Evolutionary conservation across 129 eudicot genomes (phyloP).

Genomic region (Artemisia argyi): DNA sequence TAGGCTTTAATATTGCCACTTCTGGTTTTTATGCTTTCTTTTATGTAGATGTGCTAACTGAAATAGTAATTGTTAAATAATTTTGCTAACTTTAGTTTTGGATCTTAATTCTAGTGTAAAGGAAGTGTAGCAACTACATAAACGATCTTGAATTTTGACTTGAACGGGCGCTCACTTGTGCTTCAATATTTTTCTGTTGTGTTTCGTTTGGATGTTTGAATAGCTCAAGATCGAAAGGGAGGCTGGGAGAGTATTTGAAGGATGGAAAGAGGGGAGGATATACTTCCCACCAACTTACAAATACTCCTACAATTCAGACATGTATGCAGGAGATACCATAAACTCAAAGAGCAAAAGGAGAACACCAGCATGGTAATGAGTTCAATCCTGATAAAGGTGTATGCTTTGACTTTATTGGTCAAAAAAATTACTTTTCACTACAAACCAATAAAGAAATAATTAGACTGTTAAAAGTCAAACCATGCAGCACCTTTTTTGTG

Average conservation of each 20-base stretch:
- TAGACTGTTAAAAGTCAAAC: constrained; percentile 11
- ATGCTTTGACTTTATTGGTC: constrained; percentile 14
- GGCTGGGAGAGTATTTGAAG: constrained; percentile 53
- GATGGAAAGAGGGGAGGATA: constrained; percentile 70
- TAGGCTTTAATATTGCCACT: too few relatives aligned
- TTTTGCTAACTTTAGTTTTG: too few relatives aligned
- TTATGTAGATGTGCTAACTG: too few relatives aligned
- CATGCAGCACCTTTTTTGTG: neutral
- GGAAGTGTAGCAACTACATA: neutral
- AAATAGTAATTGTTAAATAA: too few relatives aligned
- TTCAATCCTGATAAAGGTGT: neutral
- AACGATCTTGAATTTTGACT: constrained; percentile 8
- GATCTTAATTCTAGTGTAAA: neutral
- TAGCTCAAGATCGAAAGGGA: constrained; percentile 65
- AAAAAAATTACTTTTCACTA: constrained; percentile 5
- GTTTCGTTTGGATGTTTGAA: constrained; percentile 21
- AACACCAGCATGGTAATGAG: constrained; percentile 66
- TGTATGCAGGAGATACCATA: constrained; percentile 49
- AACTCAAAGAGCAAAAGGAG: constrained; percentile 63
- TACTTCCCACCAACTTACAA: constrained; percentile 62
- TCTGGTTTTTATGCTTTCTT: too few relatives aligned
- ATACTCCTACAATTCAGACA: constrained; percentile 56
- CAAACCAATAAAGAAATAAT: neutral
- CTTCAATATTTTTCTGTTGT: constrained; percentile 1
- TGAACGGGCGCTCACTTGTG: neutral